Evolutionary conservation across 352 stramenopile species (phyloP), one percentile per base, ranked within the genome.

Genomic region (Pythium grandisporangium): DNA sequence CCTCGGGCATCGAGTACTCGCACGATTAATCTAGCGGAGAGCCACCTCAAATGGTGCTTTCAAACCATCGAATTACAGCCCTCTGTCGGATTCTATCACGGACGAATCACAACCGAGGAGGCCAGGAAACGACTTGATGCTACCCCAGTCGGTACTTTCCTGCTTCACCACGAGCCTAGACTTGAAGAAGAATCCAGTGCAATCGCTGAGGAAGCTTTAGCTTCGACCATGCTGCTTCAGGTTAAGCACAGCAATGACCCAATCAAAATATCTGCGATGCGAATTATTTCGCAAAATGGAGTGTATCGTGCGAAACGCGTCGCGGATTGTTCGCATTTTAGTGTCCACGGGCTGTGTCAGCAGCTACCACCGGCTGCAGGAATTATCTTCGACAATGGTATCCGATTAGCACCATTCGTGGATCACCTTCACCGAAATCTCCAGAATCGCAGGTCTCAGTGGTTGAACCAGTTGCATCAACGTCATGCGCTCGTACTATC

Each of bases 51-150:
- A 34, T 34, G 44, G 5, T 81, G 64, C 37, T 80, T 66, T 30
- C 67, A 66, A 24, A 30, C 48, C 10, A 52, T 85, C n/a, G 72
- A 83, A 23, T 21, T 83, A 19, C 71, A 58, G 65, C 59, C 62
- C 2, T 52, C 45, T 11, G 66, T 83, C 30, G 69, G 72, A 3
- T 85, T 64, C 38, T 83, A 80, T 17, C 65, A 82, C 27, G 67
- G 67, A 5, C 19, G 23, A 2, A 5, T 83, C 2, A 48, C 35
- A 6, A 64, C 39, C 29, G 42, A 25, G n/a, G 36, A 63, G 14
- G 69, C 60, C 0, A 75, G 59, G 6, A 19, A 35, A 7, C 30
- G 63, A 11, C 37, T 85, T 2, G 17, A 37, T 14, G 19, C n/a
- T 8, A 40, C 61, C 4, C 59, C 56, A 1, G 48, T 66, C 14